Base-by-base conservation (phyloP, 805 yeast genomes). In the Pichia phayaonensis region DNA sequence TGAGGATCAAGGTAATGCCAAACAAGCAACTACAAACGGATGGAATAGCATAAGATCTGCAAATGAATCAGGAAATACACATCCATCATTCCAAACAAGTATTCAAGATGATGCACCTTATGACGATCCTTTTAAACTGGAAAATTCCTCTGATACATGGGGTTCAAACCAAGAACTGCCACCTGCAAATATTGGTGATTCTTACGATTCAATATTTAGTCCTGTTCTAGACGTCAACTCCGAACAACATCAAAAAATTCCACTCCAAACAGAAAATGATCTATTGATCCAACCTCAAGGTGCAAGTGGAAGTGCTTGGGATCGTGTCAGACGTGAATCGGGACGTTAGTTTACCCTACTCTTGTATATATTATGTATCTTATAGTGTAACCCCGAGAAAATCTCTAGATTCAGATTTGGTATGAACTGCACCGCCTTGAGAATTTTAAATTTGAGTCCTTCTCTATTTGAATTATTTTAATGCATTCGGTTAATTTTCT, bases 221-320 rank as follows among this genome's bases (percentile, higher is more conserved):
- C 4, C 18, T 16, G 4, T 10, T 4, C 38, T 11, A 16, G 20
- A 16, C 4, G 11, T 20, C 3, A 6, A 34, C 20, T 16, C 20
- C n/a, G 38, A 34, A 34, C 38, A 34, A n/a, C 20, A 3, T 16
- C 20, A 34, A 34, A n/a, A 34, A 7, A 23, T 10, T 20, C 18
- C 18, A 20, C 20, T 45, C 34, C 22, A 15, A n/a, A 12, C 6
- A 1, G 46, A 34, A 13, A n/a, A 24, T 18, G 49, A 49, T 24
- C 49, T 31, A 6, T 22, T 47, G 8, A 26, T 51, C 5, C 38
- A 45, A 8, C 22, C 38, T 11, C 48, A 47, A 15, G 48, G 27
- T 8, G 21, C 46, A 20, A 24, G 21, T 7, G 55, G 53, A 1
- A 56, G 61, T 24, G 56, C 63, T 13, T 62, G 66, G 66, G 65